These are phyloP conservation scores for Mycena citricolor DNA, from an alignment of 1,284 basidiomycete genomes.

Conservation along the genomic window DNA sequence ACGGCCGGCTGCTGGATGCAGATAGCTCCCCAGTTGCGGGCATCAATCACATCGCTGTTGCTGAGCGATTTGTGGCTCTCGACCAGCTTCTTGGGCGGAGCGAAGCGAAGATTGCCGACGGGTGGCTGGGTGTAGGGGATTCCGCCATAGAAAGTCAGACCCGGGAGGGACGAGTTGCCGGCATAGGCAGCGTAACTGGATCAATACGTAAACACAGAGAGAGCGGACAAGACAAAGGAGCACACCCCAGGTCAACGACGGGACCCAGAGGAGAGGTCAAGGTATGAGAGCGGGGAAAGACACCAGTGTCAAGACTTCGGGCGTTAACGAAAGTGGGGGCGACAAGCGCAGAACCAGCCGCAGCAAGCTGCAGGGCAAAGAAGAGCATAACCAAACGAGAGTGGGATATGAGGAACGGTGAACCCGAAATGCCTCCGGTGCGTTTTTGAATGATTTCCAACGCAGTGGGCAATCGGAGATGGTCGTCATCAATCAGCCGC, in stretches of 20 bases:
- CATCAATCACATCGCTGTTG: slow-evolving; percentile 41
- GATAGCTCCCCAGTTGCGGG: slow-evolving; percentile 42
- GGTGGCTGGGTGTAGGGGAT: slow-evolving; percentile 48
- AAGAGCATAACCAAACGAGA: no score
- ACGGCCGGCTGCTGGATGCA: slow-evolving; percentile 46
- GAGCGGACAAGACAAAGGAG: not conserved
- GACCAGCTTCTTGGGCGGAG: slow-evolving; percentile 17
- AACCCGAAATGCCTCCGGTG: no score
- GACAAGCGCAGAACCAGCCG: no score
- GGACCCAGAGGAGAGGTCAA: slow-evolving; percentile 31
- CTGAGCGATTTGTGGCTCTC: slow-evolving; percentile 11
- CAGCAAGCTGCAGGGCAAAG: no score
- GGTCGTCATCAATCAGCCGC: no score
- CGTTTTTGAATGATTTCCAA: no score
- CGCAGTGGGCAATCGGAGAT: no score
- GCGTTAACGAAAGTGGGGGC: no score
- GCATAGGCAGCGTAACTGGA: slow-evolving; percentile 42
- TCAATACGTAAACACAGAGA: not conserved
- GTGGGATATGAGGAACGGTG: no score
- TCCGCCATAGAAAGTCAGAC: slow-evolving; percentile 44
- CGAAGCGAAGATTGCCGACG: slow-evolving; percentile 35
- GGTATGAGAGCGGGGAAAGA: no score
- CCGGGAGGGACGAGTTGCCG: slow-evolving; percentile 41
- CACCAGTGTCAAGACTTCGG: no score
- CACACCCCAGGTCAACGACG: slow-evolving; percentile 39